Percentiles rank a stretch among this genome's conserved stretches.
Evolutionary conservation across 768 basidiomycete genomes (phyloP).

Genomic region (Tricholoma furcatifolium): DNA sequence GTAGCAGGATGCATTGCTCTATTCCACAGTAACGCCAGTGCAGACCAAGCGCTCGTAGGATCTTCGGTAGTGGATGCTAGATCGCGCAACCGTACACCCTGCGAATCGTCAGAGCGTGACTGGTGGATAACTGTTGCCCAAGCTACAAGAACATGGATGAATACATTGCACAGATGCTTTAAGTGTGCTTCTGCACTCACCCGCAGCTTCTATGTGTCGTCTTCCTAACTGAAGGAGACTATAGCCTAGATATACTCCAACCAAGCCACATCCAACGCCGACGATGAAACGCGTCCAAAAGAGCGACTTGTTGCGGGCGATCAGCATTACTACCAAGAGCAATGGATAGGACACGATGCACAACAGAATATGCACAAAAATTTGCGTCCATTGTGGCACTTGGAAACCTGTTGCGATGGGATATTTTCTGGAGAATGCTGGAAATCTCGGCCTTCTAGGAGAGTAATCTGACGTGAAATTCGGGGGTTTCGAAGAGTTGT

Average conservation of each 20-base stretch:
- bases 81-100: slow-evolving; percentile 36
- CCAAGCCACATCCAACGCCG: slow-evolving; percentile 30
- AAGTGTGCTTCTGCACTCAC: slow-evolving; percentile 22
- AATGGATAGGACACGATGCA: slow-evolving; percentile 34
- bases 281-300: slow-evolving; percentile 42
- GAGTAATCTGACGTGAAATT: slow-evolving; percentile 14
- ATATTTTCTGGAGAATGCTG: slow-evolving; percentile 16
- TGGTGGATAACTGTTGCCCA: slow-evolving; percentile 47
- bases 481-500: slow-evolving; percentile 6
- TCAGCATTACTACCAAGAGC: slow-evolving; percentile 26
- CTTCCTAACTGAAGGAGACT: slow-evolving; percentile 29
- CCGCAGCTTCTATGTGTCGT: slow-evolving; percentile 34
- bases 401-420: slow-evolving; percentile 31
- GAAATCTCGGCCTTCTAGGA: slow-evolving; percentile 5
- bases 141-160: slow-evolving; percentile 21
- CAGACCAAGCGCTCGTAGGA: slow-evolving; percentile 27
- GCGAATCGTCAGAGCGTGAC: slow-evolving; percentile 25
- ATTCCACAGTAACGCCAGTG: slow-evolving; percentile 33
- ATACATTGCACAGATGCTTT: not conserved
- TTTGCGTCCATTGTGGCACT: slow-evolving; percentile 29
- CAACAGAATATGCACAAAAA: slow-evolving; percentile 28
- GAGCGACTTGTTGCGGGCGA: slow-evolving; percentile 28
- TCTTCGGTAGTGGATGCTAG: slow-evolving; percentile 31
- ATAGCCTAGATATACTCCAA: slow-evolving; percentile 30
- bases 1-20: slow-evolving; percentile 32